These are phyloP conservation scores for Sechiopsis laciniata DNA, from an alignment of 306 rosid species.

Conservation along the genomic window DNA sequence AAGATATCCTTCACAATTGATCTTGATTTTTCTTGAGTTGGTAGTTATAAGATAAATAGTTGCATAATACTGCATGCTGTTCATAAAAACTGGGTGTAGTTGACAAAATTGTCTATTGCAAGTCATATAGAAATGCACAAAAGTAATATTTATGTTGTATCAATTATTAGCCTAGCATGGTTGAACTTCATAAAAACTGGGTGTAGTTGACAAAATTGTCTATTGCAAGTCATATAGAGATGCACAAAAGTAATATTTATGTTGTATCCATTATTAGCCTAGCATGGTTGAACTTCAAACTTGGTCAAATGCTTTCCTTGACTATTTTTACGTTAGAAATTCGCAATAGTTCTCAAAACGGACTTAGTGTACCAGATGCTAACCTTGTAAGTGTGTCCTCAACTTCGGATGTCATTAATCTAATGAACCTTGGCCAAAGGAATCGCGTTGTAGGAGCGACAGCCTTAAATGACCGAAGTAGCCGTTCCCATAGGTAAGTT, in stretches of 20 bases:
- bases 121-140: conserved; percentile 2
- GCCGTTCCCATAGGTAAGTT: conserved; percentile 86
- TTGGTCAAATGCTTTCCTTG: conserved; percentile 35
- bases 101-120: not conserved
- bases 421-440: conserved; percentile 87
- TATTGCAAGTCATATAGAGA: not conserved
- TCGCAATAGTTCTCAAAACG: conserved; percentile 76
- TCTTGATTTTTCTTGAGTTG: not conserved
- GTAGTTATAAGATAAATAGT: not conserved
- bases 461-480: conserved; percentile 90
- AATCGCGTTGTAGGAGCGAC: conserved; percentile 95
- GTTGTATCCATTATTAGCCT: not conserved
- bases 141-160: not conserved
- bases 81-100: not conserved
- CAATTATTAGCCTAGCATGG: not conserved
- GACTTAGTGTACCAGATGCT: conserved; percentile 90
- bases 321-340: conserved; percentile 67
- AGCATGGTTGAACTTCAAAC: too few relatives aligned
- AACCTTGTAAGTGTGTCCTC: conserved; percentile 67
- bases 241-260: not conserved
- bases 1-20: conserved; percentile 70
- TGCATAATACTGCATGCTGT: not conserved
- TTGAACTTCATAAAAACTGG: not conserved
- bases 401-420: conserved; percentile 74
- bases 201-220: not conserved